Percentiles rank a stretch among this genome's conserved stretches.
Evolutionary conservation across 2,329 filamentous ascomycete species (phyloP).

Genomic region (Pyricularia grisea): DNA sequence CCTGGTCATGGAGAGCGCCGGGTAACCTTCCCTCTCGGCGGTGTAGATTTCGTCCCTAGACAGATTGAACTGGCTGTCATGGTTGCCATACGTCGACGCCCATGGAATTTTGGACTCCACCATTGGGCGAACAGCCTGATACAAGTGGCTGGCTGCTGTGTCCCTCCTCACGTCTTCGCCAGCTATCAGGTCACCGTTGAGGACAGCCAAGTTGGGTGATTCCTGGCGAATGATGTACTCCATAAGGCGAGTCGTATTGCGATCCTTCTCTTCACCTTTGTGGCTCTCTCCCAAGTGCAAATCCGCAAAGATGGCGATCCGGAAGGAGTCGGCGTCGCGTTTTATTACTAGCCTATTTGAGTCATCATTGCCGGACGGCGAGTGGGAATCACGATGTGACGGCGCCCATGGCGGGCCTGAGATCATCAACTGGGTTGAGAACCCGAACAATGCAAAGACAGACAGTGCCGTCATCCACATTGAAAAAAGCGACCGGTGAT

Average conservation of each 20-base stretch:
- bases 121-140: slow-evolving; percentile 49
- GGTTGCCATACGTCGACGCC: slow-evolving; percentile 53
- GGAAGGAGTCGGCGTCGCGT: slow-evolving; percentile 7
- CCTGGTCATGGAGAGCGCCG: slow-evolving; percentile 9
- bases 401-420: background rate
- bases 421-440: background rate
- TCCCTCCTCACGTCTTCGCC: slow-evolving; percentile 50
- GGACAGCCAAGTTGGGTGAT: slow-evolving; percentile 48
- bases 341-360: background rate
- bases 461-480: background rate
- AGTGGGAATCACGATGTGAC: background rate
- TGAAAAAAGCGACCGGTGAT: background rate
- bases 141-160: slow-evolving; percentile 49
- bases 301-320: slow-evolving; percentile 39
- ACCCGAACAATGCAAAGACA: background rate
- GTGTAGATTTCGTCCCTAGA: slow-evolving; percentile 27
- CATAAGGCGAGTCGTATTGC: slow-evolving; percentile 47
- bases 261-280: slow-evolving; percentile 40
- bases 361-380: background rate
- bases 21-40: slow-evolving; percentile 21
- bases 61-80: slow-evolving; percentile 35
- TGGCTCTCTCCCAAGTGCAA: slow-evolving; percentile 45
- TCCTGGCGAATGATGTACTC: slow-evolving; percentile 48
- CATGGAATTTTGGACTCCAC: slow-evolving; percentile 42
- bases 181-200: slow-evolving; percentile 65